phyloP scores from a whole-genome alignment of 2,329 filamentous ascomycete genomes.

The Ophiobolus disseminans region DNA sequence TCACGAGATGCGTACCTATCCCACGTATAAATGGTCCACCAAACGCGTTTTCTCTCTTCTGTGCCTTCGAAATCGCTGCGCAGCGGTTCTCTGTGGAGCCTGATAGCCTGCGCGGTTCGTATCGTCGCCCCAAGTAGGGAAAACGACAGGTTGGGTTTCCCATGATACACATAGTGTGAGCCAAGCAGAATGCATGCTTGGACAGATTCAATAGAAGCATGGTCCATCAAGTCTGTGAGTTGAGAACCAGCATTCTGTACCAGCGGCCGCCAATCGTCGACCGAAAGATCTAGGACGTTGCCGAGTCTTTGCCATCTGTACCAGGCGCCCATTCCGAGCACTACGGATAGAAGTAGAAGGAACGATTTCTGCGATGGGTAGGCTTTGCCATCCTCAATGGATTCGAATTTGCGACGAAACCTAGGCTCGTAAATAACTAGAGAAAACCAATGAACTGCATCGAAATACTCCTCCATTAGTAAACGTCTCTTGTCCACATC shows the following conservation, averaged over 20 bases:
- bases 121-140: conserved; percentile 50
- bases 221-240: conserved; percentile 52
- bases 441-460: conserved; percentile 55
- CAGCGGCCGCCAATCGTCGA: conserved; percentile 24
- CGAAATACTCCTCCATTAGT: conserved; percentile 52
- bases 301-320: conserved; percentile 42
- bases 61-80: conserved; percentile 27
- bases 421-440: conserved; percentile 53
- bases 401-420: conserved; percentile 45
- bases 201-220: conserved; percentile 46
- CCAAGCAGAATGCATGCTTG: conserved; percentile 52
- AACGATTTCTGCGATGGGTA: conserved; percentile 47
- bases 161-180: conserved; percentile 53
- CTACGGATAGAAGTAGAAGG: conserved; percentile 46
- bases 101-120: conserved; percentile 45
- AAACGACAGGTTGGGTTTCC: conserved; percentile 51
- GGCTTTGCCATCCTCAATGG: conserved; percentile 45
- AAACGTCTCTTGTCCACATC: conserved; percentile 33
- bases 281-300: conserved; percentile 5
- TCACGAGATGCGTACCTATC: conserved; percentile 32
- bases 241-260: conserved; percentile 41
- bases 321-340: conserved; percentile 51
- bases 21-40: conserved; percentile 55
- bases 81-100: conserved; percentile 40
- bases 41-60: conserved; percentile 51